Evolutionary conservation across 768 basidiomycete species (phyloP).

Genomic region (Thelephora aurantiotincta): DNA sequence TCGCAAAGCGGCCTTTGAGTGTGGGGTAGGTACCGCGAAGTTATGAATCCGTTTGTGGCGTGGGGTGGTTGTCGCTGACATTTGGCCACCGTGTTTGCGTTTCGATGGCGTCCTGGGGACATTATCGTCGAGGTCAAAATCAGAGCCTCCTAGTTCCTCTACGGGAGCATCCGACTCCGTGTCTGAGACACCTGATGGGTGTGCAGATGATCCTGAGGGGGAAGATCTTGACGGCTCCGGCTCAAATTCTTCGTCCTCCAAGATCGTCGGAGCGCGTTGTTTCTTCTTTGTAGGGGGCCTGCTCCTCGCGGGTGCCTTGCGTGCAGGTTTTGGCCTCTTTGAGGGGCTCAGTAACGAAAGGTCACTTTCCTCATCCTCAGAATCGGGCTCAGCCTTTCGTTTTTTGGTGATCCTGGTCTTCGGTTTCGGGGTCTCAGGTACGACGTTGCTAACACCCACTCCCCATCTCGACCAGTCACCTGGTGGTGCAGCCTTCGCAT

Average conservation of each 20-base stretch:
- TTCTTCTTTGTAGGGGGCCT: background rate
- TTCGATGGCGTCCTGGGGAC: background rate
- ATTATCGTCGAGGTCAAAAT: background rate
- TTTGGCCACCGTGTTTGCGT: background rate
- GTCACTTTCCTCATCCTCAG: background rate
- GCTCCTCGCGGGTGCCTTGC: background rate
- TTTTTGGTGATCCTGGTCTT: background rate
- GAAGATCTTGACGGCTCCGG: too few species aligned
- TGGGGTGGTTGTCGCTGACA: background rate
- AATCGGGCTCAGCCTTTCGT: background rate
- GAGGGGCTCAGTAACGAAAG: background rate
- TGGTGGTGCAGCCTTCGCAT: conserved; percentile 19
- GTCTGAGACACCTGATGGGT: background rate
- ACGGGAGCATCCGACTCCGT: background rate
- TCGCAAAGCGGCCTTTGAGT: conserved; percentile 55
- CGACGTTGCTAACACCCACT: conserved; percentile 1
- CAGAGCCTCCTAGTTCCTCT: background rate
- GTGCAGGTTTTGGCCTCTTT: background rate
- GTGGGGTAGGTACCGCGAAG: conserved; percentile 54
- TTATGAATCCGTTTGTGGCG: conserved; percentile 13
- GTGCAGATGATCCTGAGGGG: too few species aligned
- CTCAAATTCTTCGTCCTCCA: background rate
- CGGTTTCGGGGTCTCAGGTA: conserved; percentile 4
- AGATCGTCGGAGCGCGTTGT: background rate
- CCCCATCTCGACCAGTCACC: conserved; percentile 10